A percentile compares a stretch with the other conserved stretches of the same genome.
Conservation (phyloP, 2,329 filamentous ascomycete species). For the Fusarium torreyae region DNA sequence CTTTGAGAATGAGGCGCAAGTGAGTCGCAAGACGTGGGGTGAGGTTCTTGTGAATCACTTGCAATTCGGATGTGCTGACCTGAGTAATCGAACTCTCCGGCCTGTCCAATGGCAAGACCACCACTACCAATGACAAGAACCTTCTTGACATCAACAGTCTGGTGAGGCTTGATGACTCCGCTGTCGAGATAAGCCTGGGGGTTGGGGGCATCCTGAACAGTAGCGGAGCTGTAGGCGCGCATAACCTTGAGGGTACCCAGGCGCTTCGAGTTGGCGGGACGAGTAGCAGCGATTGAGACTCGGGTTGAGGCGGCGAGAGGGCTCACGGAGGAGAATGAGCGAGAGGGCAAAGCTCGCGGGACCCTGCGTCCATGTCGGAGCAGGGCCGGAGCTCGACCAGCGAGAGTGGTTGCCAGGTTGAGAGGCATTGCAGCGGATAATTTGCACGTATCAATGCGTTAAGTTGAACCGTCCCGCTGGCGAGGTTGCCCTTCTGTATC, state of each 20-base stretch:
- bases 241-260: slow-evolving; percentile 64
- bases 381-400: slow-evolving; percentile 71
- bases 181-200: slow-evolving; percentile 91
- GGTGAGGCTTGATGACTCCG: slow-evolving; percentile 84
- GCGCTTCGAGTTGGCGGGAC: slow-evolving; percentile 59
- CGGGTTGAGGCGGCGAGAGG: slow-evolving; percentile 50
- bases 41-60: slow-evolving; percentile 16
- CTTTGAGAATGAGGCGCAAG: slow-evolving; percentile 3
- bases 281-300: slow-evolving; percentile 48
- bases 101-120: slow-evolving; percentile 96
- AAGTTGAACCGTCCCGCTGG: slow-evolving; percentile 55
- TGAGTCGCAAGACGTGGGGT: slow-evolving; percentile 37
- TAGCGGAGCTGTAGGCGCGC: slow-evolving; percentile 59
- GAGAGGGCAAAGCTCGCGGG: slow-evolving; percentile 60
- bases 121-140: slow-evolving; percentile 96
- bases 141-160: slow-evolving; percentile 93
- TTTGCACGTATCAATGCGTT: slow-evolving; percentile 55
- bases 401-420: slow-evolving; percentile 61
- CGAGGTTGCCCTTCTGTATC: slow-evolving; percentile 52
- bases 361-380: slow-evolving; percentile 69
- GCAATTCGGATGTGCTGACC: slow-evolving; percentile 69
- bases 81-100: slow-evolving; percentile 98
- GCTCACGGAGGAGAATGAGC: slow-evolving; percentile 60
- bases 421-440: slow-evolving; percentile 57
- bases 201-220: slow-evolving; percentile 80